Evolutionary conservation across 1,284 basidiomycete genomes (phyloP).

Genomic region (Schizopora paradoxa): DNA sequence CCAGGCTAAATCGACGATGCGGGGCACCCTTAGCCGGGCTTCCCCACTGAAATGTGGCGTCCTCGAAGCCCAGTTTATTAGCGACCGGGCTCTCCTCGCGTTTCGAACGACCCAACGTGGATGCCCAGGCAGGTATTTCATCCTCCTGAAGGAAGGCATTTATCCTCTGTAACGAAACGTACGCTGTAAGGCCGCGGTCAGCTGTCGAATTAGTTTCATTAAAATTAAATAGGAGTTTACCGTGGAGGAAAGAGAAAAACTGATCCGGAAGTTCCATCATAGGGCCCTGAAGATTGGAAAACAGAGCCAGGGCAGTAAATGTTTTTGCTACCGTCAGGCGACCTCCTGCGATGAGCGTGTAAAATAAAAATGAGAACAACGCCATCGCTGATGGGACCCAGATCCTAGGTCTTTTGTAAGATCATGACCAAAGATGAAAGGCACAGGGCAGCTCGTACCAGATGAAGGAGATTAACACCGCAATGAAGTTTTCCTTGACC

Average conservation of each 20-base stretch:
- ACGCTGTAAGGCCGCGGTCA: conserved; percentile 36
- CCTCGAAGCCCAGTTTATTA: conserved; percentile 44
- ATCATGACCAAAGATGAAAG: no score
- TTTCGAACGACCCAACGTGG: conserved; percentile 37
- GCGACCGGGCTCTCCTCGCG: conserved; percentile 15
- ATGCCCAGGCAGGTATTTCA: conserved; percentile 65
- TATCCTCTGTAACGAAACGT: conserved; percentile 68
- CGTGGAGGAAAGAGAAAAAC: conserved; percentile 58
- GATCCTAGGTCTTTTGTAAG: conserved; percentile 37
- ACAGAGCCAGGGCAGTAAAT: conserved; percentile 62
- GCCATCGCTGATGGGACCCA: conserved; percentile 70
- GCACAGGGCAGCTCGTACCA: conserved; percentile 35
- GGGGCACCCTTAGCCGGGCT: conserved; percentile 28
- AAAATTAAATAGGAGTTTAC: conserved; percentile 30
- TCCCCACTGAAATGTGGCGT: conserved; percentile 57
- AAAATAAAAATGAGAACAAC: conserved; percentile 56
- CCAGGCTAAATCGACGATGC: conserved; percentile 42
- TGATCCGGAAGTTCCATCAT: conserved; percentile 60
- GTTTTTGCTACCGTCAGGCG: conserved; percentile 61
- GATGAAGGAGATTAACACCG: conserved; percentile 55
- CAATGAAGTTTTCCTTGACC: conserved; percentile 56
- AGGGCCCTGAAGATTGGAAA: conserved; percentile 57
- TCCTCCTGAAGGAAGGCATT: conserved; percentile 55
- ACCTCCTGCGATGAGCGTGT: conserved; percentile 54
- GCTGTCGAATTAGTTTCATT: conserved; percentile 4